Conservation (phyloP, 2,329 filamentous ascomycete genomes). For the Aspergillus texensis region DNA sequence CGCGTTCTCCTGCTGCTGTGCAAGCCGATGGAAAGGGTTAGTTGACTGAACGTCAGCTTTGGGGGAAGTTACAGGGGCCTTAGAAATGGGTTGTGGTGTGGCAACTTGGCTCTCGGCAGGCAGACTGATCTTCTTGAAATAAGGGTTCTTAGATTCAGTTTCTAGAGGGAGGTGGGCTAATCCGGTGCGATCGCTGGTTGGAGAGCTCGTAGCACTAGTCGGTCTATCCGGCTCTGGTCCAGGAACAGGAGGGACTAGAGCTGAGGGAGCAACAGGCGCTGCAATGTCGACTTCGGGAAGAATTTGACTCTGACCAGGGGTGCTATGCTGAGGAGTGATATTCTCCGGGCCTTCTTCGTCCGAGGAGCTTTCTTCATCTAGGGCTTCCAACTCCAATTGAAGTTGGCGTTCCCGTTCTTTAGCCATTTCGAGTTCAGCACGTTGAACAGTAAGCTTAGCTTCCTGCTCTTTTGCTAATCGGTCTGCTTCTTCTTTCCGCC, state of each 20-base stretch:
- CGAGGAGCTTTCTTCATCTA: slow-evolving; percentile 74
- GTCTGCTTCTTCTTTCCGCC: slow-evolving; percentile 82
- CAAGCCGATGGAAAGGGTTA: slow-evolving; percentile 92
- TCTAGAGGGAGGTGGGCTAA: slow-evolving; percentile 62
- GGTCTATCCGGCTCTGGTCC: slow-evolving; percentile 52
- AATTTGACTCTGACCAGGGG: slow-evolving; percentile 60
- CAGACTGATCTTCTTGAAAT: slow-evolving; percentile 85
- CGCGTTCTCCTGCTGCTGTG: slow-evolving; percentile 62
- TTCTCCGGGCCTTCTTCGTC: slow-evolving; percentile 79
- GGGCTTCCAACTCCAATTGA: slow-evolving; percentile 80
- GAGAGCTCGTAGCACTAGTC: slow-evolving; percentile 54
- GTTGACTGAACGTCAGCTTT: slow-evolving; percentile 67
- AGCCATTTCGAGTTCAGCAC: slow-evolving; percentile 89
- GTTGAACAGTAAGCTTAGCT: slow-evolving; percentile 76
- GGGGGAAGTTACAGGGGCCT: slow-evolving; percentile 42
- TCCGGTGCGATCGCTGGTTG: slow-evolving; percentile 52
- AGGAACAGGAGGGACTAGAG: slow-evolving; percentile 29
- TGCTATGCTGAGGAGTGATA: slow-evolving; percentile 64
- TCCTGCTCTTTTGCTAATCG: slow-evolving; percentile 89
- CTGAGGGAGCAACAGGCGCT: slow-evolving; percentile 28
- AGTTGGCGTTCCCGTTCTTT: slow-evolving; percentile 88
- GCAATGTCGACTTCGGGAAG: slow-evolving; percentile 44
- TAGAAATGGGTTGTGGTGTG: slow-evolving; percentile 48
- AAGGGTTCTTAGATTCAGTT: slow-evolving; percentile 88
- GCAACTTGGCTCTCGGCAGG: slow-evolving; percentile 57